A percentile compares a stretch with the other conserved stretches of the same genome.
Conservation (phyloP, 345 rosid genomes). For the Linum lewisii region DNA sequence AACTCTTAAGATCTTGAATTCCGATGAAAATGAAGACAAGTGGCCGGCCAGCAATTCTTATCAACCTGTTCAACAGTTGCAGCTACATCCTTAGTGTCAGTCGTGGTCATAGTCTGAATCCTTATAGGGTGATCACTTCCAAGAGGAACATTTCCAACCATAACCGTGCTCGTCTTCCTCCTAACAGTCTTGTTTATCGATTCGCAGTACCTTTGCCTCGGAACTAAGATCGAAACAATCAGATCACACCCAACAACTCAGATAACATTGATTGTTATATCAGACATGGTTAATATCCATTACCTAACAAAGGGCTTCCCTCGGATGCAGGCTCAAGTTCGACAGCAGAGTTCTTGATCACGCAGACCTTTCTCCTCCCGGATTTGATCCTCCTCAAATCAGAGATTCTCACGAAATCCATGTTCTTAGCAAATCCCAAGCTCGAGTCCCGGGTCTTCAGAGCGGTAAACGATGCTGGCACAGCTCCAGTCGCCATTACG, state of each 20-base stretch:
- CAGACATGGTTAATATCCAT: background rate
- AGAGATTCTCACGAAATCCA: slow-evolving; percentile 57
- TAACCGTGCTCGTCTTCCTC: slow-evolving; percentile 84
- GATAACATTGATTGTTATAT: background rate
- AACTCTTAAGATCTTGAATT: background rate
- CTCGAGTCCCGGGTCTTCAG: slow-evolving; percentile 46
- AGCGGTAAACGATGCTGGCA: slow-evolving; percentile 59
- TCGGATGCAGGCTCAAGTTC: slow-evolving; percentile 78
- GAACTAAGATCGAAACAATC: slow-evolving; percentile 43
- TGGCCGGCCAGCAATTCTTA: too few species aligned
- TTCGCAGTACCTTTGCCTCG: slow-evolving; percentile 93
- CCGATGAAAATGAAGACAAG: slow-evolving; percentile 5
- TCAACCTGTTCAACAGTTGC: slow-evolving; percentile 82
- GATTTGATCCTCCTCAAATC: slow-evolving; percentile 48
- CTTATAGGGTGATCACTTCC: slow-evolving; percentile 94
- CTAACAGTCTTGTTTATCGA: slow-evolving; percentile 77
- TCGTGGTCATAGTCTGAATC: slow-evolving; percentile 94
- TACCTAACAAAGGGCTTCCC: slow-evolving; percentile 87
- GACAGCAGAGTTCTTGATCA: slow-evolving; percentile 55
- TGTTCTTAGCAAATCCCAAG: slow-evolving; percentile 47
- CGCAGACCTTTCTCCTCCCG: slow-evolving; percentile 33
- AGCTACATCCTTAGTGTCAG: slow-evolving; percentile 80
- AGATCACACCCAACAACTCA: background rate
- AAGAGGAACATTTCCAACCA: slow-evolving; percentile 90
- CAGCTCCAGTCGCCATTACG: slow-evolving; percentile 67